Base-by-base conservation (phyloP, 495 filamentous ascomycete species). In the Apiosordaria backusii region DNA sequence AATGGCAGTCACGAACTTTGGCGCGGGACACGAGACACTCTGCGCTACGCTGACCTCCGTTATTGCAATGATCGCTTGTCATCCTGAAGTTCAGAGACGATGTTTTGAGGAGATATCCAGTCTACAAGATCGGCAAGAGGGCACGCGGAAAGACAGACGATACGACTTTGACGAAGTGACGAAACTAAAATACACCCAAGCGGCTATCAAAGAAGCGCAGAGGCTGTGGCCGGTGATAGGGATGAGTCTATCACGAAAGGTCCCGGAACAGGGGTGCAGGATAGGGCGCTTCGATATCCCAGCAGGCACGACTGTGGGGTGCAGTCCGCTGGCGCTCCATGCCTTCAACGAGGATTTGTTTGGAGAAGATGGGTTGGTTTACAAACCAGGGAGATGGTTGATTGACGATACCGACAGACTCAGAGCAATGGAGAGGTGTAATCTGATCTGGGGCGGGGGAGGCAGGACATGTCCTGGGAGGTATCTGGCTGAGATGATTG, bases 391-490 rank as follows among this genome's bases (percentile, higher is more conserved):
- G 15, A 72, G 88, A 50, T 90, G 87, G 88, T 70, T 87, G 13
- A 52, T 15, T 23, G 54, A 57, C 7, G 50, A 64, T 4, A 4
- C n/a, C 3, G n/a, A 19, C 4, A 55, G 59, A 27, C 6, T 70
- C 50, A 60, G 70, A 50, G 74, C 71, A 27, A 84, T 83, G 84
- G 80, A 82, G 60, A 74, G 67, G 68, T 72, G 52, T 55, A 80
- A 78, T 67, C 74, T 86, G 16, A 79, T 76, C 26, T 92, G 89
- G 77, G 88, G 89, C 13, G 87, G 84, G 0, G 89, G 89, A n/a
- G 78, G 79, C 4, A 75, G 89, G 45, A 83, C 85, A 3, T 92
- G 89, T 73, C 88, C 90, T 63, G 89, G 89, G 4, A 83, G 84
- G 65, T 87, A 90, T 66, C 79, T 91, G 58, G 84, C 84, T 25